Percentiles rank a stretch among this genome's conserved stretches.
Evolutionary conservation across 2,329 filamentous ascomycete species (phyloP).

Genomic region (Metarhizium sp.): DNA sequence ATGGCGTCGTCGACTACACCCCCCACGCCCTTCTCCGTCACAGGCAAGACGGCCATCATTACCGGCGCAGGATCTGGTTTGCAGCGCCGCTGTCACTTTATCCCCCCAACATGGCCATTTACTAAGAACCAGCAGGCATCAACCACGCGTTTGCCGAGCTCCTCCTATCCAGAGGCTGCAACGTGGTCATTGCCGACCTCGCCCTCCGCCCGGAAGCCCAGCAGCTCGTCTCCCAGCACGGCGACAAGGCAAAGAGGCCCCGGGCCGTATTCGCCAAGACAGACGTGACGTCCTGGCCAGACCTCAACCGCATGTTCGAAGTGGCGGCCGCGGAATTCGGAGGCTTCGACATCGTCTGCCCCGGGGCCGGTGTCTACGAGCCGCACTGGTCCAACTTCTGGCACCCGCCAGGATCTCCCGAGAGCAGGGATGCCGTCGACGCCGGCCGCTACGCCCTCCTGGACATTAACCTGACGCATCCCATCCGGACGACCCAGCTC

Average conservation of each 20-base stretch:
- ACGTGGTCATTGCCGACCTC: constrained; percentile 36
- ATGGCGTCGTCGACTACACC: neutral
- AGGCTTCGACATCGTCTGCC: constrained; percentile 31
- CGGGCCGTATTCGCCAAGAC: constrained; percentile 32
- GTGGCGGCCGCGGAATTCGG: constrained; percentile 25
- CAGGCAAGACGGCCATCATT: constrained; percentile 14
- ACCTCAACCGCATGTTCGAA: constrained; percentile 25
- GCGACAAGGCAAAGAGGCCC: constrained; percentile 9
- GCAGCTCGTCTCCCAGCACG: constrained; percentile 18
- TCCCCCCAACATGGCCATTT: neutral
- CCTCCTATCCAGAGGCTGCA: constrained; percentile 30
- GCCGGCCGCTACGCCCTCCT: constrained; percentile 23
- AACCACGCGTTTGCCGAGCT: constrained; percentile 34
- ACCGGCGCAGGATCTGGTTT: constrained; percentile 16
- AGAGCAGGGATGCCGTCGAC: constrained; percentile 20
- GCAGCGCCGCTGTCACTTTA: neutral
- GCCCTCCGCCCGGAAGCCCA: constrained; percentile 28
- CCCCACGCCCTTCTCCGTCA: neutral
- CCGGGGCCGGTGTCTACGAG: constrained; percentile 38
- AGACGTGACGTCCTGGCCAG: constrained; percentile 33
- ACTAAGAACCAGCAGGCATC: constrained; percentile 22
- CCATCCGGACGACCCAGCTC: constrained; percentile 30
- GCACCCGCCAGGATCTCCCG: constrained; percentile 27
- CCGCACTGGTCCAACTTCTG: constrained; percentile 33
- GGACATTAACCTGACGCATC: constrained; percentile 33